phyloP scores from a whole-genome alignment of 2,329 filamentous ascomycete species.

The Clathrospora elynae region DNA sequence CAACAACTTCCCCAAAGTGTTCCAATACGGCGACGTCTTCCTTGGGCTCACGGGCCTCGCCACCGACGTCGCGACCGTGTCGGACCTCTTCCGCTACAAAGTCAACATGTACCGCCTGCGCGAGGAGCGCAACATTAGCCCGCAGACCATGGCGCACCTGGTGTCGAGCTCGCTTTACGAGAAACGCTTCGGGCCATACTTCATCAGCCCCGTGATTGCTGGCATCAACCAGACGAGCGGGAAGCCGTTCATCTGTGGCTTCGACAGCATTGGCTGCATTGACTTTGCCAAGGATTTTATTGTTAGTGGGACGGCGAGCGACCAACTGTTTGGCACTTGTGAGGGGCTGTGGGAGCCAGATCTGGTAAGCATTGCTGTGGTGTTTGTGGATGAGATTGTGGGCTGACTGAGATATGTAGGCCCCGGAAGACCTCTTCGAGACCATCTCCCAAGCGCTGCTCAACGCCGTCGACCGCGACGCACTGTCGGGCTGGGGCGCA shows the following conservation, averaged over 20 bases:
- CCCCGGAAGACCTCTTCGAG: conserved; percentile 94
- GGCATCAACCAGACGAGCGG: conserved; percentile 93
- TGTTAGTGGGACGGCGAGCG: conserved; percentile 91
- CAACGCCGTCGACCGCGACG: conserved; percentile 95
- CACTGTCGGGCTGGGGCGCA: conserved; percentile 95
- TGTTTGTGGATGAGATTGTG: neutral
- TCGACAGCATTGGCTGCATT: conserved; percentile 98
- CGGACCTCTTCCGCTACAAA: conserved; percentile 98
- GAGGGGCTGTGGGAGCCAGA: conserved; percentile 98
- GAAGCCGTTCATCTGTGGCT: conserved; percentile 97
- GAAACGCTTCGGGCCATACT: conserved; percentile 93
- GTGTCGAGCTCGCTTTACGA: conserved; percentile 90
- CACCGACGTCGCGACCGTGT: conserved; percentile 92
- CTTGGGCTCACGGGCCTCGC: conserved; percentile 95
- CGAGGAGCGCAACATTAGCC: conserved; percentile 95
- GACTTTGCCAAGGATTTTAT: conserved; percentile 99
- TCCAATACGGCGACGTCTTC: conserved; percentile 94
- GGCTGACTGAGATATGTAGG: conserved; percentile 55
- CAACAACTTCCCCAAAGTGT: conserved; percentile 99
- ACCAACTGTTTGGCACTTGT: conserved; percentile 98
- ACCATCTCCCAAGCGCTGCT: conserved; percentile 95
- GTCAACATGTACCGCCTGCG: conserved; percentile 99
- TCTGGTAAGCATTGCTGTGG: conserved; percentile 63
- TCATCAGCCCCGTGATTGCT: conserved; percentile 91
- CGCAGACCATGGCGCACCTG: conserved; percentile 94